phyloP scores from a whole-genome alignment of 2,329 filamentous ascomycete genomes.

The Boeremia exigua region DNA sequence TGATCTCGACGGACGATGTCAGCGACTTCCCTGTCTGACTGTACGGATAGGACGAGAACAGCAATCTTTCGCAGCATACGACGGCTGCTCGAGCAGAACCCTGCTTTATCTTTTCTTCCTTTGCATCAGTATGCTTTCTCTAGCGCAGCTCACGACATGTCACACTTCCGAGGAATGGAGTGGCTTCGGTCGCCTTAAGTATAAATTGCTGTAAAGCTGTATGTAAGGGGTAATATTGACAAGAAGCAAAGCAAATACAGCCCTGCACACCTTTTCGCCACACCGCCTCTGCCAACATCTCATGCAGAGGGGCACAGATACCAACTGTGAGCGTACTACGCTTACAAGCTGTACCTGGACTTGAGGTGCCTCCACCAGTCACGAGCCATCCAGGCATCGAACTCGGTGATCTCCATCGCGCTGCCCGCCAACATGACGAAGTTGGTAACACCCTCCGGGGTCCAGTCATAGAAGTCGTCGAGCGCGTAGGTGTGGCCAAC shows the following conservation, averaged over 20 bases:
- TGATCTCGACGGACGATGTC: too few relatives aligned
- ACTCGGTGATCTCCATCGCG: conserved; percentile 53
- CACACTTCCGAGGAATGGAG: too few relatives aligned
- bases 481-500: conserved; percentile 54
- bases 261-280: neutral
- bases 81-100: too few relatives aligned
- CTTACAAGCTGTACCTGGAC: conserved; percentile 25
- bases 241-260: neutral
- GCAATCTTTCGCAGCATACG: too few relatives aligned
- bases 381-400: conserved; percentile 58
- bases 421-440: conserved; percentile 58
- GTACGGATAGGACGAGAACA: too few relatives aligned
- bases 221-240: neutral
- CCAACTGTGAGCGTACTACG: neutral
- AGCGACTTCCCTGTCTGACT: too few relatives aligned
- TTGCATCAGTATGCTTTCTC: too few relatives aligned
- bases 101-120: too few relatives aligned
- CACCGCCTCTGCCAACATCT: neutral
- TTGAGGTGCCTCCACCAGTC: conserved; percentile 55
- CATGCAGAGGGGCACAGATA: neutral
- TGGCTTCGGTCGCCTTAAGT: neutral
- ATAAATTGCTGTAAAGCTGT: neutral
- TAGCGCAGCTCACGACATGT: too few relatives aligned
- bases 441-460: conserved; percentile 49
- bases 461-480: conserved; percentile 56